phyloP scores from a whole-genome alignment of 228 moss, liverwort and hornwort genomes.

The Sphagnum fallax region DNA sequence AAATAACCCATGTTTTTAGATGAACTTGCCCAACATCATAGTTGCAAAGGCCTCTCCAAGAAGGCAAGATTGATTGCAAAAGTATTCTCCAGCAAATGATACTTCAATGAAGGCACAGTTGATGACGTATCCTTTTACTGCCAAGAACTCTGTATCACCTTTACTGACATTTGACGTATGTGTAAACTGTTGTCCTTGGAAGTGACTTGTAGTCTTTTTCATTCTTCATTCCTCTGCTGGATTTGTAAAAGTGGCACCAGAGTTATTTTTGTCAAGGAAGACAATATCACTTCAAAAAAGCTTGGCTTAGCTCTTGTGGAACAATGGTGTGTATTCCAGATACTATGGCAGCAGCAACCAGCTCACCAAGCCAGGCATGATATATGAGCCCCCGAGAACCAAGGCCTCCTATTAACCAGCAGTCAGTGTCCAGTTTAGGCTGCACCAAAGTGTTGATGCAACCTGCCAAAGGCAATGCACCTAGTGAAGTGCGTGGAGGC shows the following conservation, averaged over 20 bases:
- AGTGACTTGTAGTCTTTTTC: no score
- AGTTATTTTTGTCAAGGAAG: slow-evolving; percentile 7
- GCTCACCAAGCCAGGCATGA: slow-evolving; percentile 83
- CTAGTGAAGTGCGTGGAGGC: slow-evolving; percentile 71
- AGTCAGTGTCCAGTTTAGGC: slow-evolving; percentile 53
- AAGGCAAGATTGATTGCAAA: no score
- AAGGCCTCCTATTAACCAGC: slow-evolving; percentile 93
- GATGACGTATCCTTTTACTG: no score
- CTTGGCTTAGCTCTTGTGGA: slow-evolving; percentile 52
- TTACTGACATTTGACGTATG: no score
- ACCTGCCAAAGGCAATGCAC: slow-evolving; percentile 71
- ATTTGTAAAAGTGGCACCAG: neutral
- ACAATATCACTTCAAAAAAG: slow-evolving; percentile 7
- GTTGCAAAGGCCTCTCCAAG: no score
- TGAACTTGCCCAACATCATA: no score
- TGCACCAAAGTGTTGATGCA: slow-evolving; percentile 72
- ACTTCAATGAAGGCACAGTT: no score
- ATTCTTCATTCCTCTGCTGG: no score
- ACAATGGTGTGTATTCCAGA: slow-evolving; percentile 38
- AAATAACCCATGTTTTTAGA: no score
- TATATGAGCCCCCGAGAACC: slow-evolving; percentile 97
- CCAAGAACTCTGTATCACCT: no score
- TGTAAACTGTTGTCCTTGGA: no score
- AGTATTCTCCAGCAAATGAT: no score
- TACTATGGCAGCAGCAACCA: slow-evolving; percentile 66